Base-by-base conservation (phyloP, 768 basidiomycete species). In the Termitomyces sp. region DNA sequence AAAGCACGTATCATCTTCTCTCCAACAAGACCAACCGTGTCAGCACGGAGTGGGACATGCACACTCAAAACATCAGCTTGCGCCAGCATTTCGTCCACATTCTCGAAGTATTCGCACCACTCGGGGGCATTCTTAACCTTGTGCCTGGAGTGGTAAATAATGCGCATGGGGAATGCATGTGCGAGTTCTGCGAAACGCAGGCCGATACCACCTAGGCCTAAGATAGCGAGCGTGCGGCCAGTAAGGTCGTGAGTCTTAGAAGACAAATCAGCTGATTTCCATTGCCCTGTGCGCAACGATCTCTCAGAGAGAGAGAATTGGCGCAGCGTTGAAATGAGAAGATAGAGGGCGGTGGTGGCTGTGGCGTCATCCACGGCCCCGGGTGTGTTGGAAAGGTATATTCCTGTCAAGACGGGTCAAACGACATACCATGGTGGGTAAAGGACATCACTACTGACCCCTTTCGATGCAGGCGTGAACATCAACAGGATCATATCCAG, bases 401-500 rank as follows among this genome's bases (percentile, higher is more conserved):
- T 91, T 11, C 86, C 88, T 87, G 58, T 37, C 55, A 21, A 55
- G 31, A 48, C 47, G 12, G 48, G 49, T 47, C 28, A 52, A 43
- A 15, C 60, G 49, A 38, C 28, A 50, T 31, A 17, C 17, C 14
- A 26, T 43, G 8, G n/a, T 40, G 28, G 5, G 35, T 46, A 40
- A 14, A 44, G 30, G 46, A 14, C 47, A 3, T 23, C 11, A 44
- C 17, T 60, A 69, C 17, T 62, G 10, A 88, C 91, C 89, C 69
- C 79, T 79, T 10, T 77, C 81, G 65, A 82, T 89, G 69, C 87
- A 87, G 4, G 86, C 87, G 7, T 72, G 69, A 15, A 94, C 83
- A 65, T 94, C 88, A 61, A 96, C 87, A 59, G 86, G 84, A 67
- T 97, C 93, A 67, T 97, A 97, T 0, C 94, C 93, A 0, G 94